Evolutionary conservation across 2,329 filamentous ascomycete genomes (phyloP).

Genomic region (Pyricularia pennisetigena): DNA sequence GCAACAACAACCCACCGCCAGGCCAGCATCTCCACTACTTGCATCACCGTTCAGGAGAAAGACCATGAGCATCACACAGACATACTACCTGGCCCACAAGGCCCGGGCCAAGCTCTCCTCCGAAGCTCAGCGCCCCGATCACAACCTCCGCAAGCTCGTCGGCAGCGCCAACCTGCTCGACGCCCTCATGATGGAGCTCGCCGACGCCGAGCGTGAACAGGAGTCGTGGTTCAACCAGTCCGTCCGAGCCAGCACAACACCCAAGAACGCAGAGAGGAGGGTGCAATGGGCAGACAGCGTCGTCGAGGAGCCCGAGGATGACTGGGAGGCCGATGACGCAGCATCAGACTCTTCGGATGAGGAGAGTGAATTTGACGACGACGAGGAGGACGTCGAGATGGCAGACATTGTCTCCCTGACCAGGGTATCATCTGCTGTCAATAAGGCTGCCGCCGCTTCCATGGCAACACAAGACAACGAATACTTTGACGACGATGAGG

Average conservation of each 20-base stretch:
- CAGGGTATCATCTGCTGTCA: slow-evolving; percentile 29
- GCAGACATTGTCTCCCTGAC: slow-evolving; percentile 35
- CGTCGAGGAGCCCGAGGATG: slow-evolving; percentile 62
- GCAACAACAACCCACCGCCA: background rate
- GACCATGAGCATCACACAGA: slow-evolving; percentile 96
- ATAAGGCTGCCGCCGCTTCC: slow-evolving; percentile 21
- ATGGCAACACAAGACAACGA: slow-evolving; percentile 32
- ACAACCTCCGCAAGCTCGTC: slow-evolving; percentile 90
- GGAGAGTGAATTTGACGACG: slow-evolving; percentile 40
- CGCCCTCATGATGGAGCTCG: slow-evolving; percentile 79
- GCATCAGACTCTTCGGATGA: slow-evolving; percentile 39
- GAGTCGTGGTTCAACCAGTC: slow-evolving; percentile 98
- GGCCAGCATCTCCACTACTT: slow-evolving; percentile 13
- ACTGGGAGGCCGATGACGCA: slow-evolving; percentile 58
- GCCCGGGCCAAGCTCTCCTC: slow-evolving; percentile 91
- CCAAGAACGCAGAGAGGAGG: slow-evolving; percentile 45
- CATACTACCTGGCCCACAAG: slow-evolving; percentile 96
- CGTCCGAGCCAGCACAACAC: slow-evolving; percentile 58
- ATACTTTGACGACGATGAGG: slow-evolving; percentile 48
- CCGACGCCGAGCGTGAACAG: slow-evolving; percentile 90
- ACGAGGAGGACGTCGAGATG: slow-evolving; percentile 51
- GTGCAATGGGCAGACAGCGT: slow-evolving; percentile 82
- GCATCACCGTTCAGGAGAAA: slow-evolving; percentile 49
- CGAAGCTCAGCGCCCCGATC: slow-evolving; percentile 83
- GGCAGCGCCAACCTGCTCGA: slow-evolving; percentile 98